Base-by-base conservation (phyloP, 176 grass and related monocot species). In the Saccharum spontaneum region DNA sequence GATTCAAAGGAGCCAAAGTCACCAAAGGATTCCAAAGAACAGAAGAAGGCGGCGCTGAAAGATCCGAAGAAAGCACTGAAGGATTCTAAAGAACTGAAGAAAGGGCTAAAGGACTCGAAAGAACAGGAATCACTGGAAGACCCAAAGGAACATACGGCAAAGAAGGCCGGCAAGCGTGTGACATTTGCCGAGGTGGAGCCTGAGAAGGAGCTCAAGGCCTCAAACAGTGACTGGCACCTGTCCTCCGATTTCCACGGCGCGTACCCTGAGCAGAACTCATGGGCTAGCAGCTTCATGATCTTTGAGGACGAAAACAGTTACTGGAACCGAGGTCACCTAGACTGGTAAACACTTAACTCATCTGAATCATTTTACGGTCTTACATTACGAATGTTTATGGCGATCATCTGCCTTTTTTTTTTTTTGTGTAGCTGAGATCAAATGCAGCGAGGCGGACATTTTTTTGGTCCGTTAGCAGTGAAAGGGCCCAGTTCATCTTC, bases 241-340 rank as follows among this genome's bases (percentile, higher is more conserved):
- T 38, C 76, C 15, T 82, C 66, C 0, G 79, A 93, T 67, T 79
- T 73, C 74, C 60, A 68, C 6, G 63, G 61, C 1, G 0, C 15
- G 49, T 77, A 79, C n/a, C 48, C 77, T 6, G 87, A 90, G 20
- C 90, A 81, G 13, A 79, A 67, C 38, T 67, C 84, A 9, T 94
- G 86, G 87, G 71, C 64, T 7, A 89, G 40, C 77, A 76, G 83
- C 38, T 91, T 94, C 75, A 91, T 85, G 81, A 85, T 91, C 34
- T 89, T 94, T 14, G 81, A 88, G 71, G 92, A 85, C 37, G 87
- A 92, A 69, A 86, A 86, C 71, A 76, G 22, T 67, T 87, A 89
- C 81, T 89, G 90, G 90, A 77, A 67, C 34, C 66, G 72, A 46
- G 64, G 49, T 26, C 59, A 16, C 41, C 72, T 23, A 22, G 60